Base-by-base conservation (phyloP, 768 basidiomycete species). In the Suillus placidus region DNA sequence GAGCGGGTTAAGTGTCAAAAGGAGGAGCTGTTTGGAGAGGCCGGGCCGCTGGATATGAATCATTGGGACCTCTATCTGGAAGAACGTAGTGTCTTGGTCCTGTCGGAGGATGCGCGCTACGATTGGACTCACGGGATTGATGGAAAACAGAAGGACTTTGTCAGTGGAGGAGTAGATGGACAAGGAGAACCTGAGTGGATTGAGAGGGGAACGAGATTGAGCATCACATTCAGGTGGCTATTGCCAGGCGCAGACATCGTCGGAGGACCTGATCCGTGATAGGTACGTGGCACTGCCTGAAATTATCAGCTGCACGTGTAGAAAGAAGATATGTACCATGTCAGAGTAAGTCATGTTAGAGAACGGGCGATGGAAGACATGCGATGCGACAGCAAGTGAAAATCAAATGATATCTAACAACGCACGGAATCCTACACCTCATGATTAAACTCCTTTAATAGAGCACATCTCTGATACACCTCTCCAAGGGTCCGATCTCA, bases 71-170 rank as follows among this genome's bases (percentile, higher is more conserved):
- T 95, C 34, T 93, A 91, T 74, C 83, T 99, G 20, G 90, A 93
- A 0, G 85, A 87, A 62, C 78, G 92, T 58, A 92, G 90, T 66
- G 79, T 97, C 26, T 80, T 96, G 64, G 87, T 95, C 56, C 80
- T 99, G 66, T 87, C 88, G 5, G 88, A 87, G 40, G 90, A 91
- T 40, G 93, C 96, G 16, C 85, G 96, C 45, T 97, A 93, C 76
- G 76, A 79, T 3, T 98, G 94, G 93, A 87, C 87, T 10, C 96
- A 99, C 76, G 96, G 92, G 6, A 99, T 99, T 64, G 85, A 87
- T 38, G 83, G 83, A 62, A 78, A 85, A 61, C 78, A 70, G 43
- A 80, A 82, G 45, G 94, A 96, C 73, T 77, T 82, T 63, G 90
- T 95, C 72, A 63, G 65, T 54, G 67, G 71, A 30, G 66, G 65